Conservation (phyloP, 345 rosid species). For the Pistacia integerrima region DNA sequence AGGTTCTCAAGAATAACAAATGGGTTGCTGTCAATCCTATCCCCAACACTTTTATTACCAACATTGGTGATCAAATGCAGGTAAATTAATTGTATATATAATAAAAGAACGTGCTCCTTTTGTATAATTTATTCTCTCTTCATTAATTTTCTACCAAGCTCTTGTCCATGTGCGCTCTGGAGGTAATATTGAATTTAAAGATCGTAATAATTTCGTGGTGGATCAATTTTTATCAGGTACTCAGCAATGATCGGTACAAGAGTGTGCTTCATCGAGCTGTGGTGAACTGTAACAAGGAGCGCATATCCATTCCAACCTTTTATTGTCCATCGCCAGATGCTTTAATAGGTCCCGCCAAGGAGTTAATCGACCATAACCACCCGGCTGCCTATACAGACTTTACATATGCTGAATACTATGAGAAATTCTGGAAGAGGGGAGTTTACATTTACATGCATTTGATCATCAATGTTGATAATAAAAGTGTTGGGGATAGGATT, state of each 20-base stretch:
- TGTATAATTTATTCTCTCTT: no score
- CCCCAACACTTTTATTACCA: slow-evolving; percentile 64
- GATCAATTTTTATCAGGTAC: slow-evolving; percentile 19
- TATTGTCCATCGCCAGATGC: slow-evolving; percentile 51
- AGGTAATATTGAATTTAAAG: no score
- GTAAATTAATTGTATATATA: slow-evolving; percentile 14
- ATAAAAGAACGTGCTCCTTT: no score
- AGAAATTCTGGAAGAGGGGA: slow-evolving; percentile 60
- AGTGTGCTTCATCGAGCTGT: slow-evolving; percentile 56
- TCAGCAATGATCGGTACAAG: slow-evolving; percentile 50
- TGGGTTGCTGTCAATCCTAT: slow-evolving; percentile 73
- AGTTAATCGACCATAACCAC: slow-evolving; percentile 22
- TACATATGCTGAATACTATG: slow-evolving; percentile 53
- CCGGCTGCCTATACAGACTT: slow-evolving; percentile 36
- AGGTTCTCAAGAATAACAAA: slow-evolving; percentile 55
- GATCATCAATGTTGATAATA: slow-evolving; percentile 32
- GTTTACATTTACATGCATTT: no score
- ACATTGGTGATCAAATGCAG: slow-evolving; percentile 82
- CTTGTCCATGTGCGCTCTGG: no score
- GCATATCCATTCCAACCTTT: slow-evolving; percentile 48
- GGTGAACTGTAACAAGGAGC: slow-evolving; percentile 32
- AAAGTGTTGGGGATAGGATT: slow-evolving; percentile 66
- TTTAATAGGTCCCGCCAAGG: slow-evolving; percentile 33
- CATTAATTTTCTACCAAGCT: no score
- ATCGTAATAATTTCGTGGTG: no score